Evolutionary conservation across 2,329 filamentous ascomycete genomes (phyloP), one percentile per base, ranked within the genome.

Genomic region (Macroventuria anomochaeta): DNA sequence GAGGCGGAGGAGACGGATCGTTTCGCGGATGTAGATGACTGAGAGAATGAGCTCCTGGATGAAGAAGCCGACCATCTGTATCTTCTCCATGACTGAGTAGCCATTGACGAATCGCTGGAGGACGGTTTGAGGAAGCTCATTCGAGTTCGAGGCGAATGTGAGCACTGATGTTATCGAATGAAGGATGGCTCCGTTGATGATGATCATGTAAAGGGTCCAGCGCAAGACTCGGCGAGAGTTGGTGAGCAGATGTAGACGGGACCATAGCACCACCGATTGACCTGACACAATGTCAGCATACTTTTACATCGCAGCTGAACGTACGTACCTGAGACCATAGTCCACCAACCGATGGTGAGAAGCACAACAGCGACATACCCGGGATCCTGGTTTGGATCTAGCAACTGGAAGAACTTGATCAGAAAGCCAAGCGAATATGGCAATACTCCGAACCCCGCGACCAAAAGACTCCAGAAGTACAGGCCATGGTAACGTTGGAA

Each of bases 261-360:
- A 87, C 75, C 84, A 88, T 1, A 88, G 74, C 1, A 88, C 85
- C 11, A 87, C 62, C 0, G 81, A 81, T 65, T 87, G 83, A 0
- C 85, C 85, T 1, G 13, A 18, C 11, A 7, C 7, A 25, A 20
- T 25, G 39, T 57, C 17, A 60, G 46, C 33, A 33, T 18, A 11
- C 28, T 26, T 28, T 6, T 13, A 20, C n/a, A 3, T 3, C 15
- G 28, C 1, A n/a, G 7, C 3, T 2, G n/a, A 21, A 32, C 3
- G 28, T 12, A 40, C 52, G 11, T 50, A 69, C 69, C 69, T 12
- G 84, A 85, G 0, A 88, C 80, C 83, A 87, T 86, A 2, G 74
- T 62, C 67, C 81, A 82, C 81, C 85, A 83, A 10, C 83, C 85
- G 49, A 87, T 55, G 43, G 76, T 77, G 26, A 79, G 73, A 31